Evolutionary conservation across 2,329 filamentous ascomycete genomes (phyloP), one percentile per base, ranked within the genome.

Genomic region (Clonostachys rosea): DNA sequence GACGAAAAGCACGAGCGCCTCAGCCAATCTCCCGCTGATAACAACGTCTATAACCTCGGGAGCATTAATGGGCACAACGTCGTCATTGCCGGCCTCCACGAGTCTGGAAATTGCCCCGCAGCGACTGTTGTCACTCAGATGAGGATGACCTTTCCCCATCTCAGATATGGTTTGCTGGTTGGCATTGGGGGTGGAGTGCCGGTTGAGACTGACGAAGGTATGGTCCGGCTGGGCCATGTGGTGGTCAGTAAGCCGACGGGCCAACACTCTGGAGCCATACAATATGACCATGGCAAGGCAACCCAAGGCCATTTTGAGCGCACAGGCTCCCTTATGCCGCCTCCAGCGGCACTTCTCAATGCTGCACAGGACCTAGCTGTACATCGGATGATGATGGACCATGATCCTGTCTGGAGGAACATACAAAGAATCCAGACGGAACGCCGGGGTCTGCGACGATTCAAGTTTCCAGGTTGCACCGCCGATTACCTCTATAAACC

Each of bases 121-220:
- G 54, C 65, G 10, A 49, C 47, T 1, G 59, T 69, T 3, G 61
- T 62, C 8, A 53, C 50, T 40, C 55, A 65, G 45, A 62, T 70
- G 59, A 45, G 58, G 37, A 53, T 51, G 33, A 63, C 51, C 34
- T 70, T 70, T 44, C 56, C 60, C 0, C 61, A 62, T 20, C 34
- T 59, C 11, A 50, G 50, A 18, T 52, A 50, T 24, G 50, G 49
- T 13, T 43, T 59, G 6, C 43, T 56, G 46, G 56, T 58, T 17
- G 57, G 55, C n/a, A 55, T 55, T 42, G 56, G 56, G 14, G 53
- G 54, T 34, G 56, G 55, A 7, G 50, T 52, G 5, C 56, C 54
- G 9, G 42, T 48, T 10, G 43, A 42, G 39, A 54, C 51, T 11
- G 46, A 56, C 37, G 42, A 49, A 30, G 52, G 52, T 13, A 49